Base-by-base conservation (phyloP, 176 grass and related monocot genomes). In the Avena eriantha region DNA sequence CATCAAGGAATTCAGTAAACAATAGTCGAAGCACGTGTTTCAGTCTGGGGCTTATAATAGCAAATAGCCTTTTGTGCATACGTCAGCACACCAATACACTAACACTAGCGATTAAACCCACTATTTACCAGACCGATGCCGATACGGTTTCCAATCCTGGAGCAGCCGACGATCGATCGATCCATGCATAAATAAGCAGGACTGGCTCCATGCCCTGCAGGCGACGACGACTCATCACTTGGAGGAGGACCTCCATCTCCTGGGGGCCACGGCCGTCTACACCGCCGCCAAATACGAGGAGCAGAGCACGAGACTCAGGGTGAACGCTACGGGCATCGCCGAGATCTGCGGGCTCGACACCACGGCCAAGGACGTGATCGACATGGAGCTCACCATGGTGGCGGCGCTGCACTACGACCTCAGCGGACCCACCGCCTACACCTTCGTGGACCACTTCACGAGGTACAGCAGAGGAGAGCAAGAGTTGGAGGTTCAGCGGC, bases 221-320 rank as follows among this genome's bases (percentile, higher is more conserved):
- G 0, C 2, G 47, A 19, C 0, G 29, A 29, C 29, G 29, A 29
- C 29, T 29, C 29, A 29, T 48, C 13, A 14, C 18, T 18, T 2
- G 56, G 46, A 8, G 1, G n/a, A 45, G 16, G 21, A 41, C 51
- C 85, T 88, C 51, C n/a, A 2, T 66, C 53, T 88, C 69, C 47
- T 85, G 2, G 82, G 58, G 19, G 82, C 77, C 17, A 78, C 36
- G 12, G 83, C 88, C 24, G 59, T 85, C 69, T 85, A 26, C 69
- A 71, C 51, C 18, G 88, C 77, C 6, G 83, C 59, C 58, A 89
- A 89, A 39, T 81, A 89, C 70, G 88, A 89, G 35, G 82, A 85
- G 14, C 83, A 34, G 48, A 4, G 1, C 58, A 46, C 82, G 18
- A 1, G 0, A 9, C 1, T 1, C 5, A 56, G 22, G 36, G 5